phyloP scores from a whole-genome alignment of 2,329 filamentous ascomycete genomes.

The Ophiostoma pallidulum region DNA sequence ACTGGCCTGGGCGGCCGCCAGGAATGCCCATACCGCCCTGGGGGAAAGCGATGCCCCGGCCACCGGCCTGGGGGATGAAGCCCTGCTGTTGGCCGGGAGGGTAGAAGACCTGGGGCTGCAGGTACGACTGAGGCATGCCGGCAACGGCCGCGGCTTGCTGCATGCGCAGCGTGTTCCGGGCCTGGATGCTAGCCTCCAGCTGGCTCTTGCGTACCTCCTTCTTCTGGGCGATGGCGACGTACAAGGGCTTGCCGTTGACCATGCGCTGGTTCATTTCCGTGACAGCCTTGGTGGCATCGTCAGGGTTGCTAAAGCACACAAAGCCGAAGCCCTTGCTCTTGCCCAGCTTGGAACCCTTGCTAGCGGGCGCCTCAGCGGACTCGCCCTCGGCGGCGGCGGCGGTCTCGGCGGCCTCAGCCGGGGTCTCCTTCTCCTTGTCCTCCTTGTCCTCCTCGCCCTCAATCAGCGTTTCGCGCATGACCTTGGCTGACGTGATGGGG shows the following conservation, averaged over 20 bases:
- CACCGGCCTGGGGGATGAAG: constrained; percentile 52
- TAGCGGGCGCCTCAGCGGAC: constrained; percentile 45
- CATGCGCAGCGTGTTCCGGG: constrained; percentile 96
- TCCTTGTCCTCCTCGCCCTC: constrained; percentile 53
- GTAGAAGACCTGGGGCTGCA: constrained; percentile 89
- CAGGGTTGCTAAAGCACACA: constrained; percentile 99
- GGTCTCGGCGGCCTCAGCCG: neutral
- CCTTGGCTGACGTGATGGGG: constrained; percentile 96
- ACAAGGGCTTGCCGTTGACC: constrained; percentile 92
- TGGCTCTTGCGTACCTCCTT: constrained; percentile 99
- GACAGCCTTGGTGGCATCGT: constrained; percentile 97
- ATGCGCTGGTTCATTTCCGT: constrained; percentile 99
- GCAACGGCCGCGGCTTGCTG: constrained; percentile 90
- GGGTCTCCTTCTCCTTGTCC: constrained; percentile 81
- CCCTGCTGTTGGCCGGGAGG: constrained; percentile 69
- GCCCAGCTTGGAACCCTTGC: constrained; percentile 66
- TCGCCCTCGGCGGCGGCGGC: constrained; percentile 8
- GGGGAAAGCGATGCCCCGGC: constrained; percentile 58
- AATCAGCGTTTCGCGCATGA: constrained; percentile 77
- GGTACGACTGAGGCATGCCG: constrained; percentile 79
- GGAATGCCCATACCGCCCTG: constrained; percentile 57
- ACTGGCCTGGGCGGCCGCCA: constrained; percentile 74
- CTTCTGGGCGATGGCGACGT: constrained; percentile 95
- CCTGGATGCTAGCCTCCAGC: constrained; percentile 98
- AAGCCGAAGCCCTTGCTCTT: constrained; percentile 99